Conservation (phyloP, 495 filamentous ascomycete species). For the Penicillium egyptiacum region DNA sequence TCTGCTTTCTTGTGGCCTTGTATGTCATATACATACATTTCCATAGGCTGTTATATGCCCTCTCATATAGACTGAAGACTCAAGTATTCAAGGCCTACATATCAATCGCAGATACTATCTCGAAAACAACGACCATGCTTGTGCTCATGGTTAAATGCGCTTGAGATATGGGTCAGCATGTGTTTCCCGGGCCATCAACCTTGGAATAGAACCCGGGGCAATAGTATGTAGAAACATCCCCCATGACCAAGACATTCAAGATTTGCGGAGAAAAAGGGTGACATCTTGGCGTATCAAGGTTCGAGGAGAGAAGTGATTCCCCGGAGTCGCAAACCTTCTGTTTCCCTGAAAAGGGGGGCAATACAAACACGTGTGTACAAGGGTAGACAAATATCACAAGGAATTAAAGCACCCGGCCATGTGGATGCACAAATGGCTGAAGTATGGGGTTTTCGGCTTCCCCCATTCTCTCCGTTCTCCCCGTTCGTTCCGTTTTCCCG, state of each 20-base stretch:
- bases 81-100: neutral
- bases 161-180: neutral
- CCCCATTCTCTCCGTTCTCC: neutral
- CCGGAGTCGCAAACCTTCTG: neutral
- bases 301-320: neutral
- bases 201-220: neutral
- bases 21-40: neutral
- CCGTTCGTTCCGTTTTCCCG: neutral
- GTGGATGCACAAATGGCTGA: neutral
- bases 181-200: neutral
- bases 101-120: neutral
- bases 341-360: too few species aligned
- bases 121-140: neutral
- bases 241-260: neutral
- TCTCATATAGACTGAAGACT: neutral
- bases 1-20: neutral
- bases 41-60: neutral
- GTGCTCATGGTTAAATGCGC: neutral
- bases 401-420: neutral
- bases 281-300: neutral
- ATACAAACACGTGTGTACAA: neutral
- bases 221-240: neutral
- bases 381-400: neutral
- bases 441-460: neutral
- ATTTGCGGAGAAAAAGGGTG: neutral